phyloP scores from a whole-genome alignment of 441 rosid species.

The Adansonia grandidieri region DNA sequence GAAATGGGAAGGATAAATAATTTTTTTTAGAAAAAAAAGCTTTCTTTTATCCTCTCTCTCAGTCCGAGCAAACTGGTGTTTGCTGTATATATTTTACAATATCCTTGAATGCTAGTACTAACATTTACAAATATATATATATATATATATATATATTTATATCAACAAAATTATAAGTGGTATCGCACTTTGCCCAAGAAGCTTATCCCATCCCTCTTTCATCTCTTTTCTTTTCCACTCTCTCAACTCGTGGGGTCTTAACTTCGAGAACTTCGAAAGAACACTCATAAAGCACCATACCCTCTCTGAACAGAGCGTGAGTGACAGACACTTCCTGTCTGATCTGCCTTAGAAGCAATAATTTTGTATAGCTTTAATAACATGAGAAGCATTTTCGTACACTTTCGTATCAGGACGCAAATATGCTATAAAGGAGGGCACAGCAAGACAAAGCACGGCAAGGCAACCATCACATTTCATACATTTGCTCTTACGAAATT shows the following conservation, averaged over 20 bases:
- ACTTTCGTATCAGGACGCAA: conserved; percentile 51
- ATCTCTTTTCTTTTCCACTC: conserved; percentile 57
- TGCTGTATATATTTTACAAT: conserved; percentile 34
- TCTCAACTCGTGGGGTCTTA: conserved; percentile 69
- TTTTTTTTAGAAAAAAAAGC: neutral
- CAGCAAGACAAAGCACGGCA: neutral
- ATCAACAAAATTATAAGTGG: conserved; percentile 34
- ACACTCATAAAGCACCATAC: conserved; percentile 42
- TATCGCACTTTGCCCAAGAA: conserved; percentile 67
- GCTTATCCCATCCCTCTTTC: conserved; percentile 65
- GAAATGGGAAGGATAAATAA: conserved; percentile 7
- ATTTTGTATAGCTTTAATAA: conserved; percentile 22
- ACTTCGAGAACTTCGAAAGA: conserved; percentile 44
- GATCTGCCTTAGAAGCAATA: conserved; percentile 21
- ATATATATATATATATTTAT: neutral
- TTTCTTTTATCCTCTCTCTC: neutral
- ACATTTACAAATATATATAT: neutral
- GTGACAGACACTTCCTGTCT: neutral
- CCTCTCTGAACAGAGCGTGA: neutral
- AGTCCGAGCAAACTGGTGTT: conserved; percentile 24
- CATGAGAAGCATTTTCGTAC: conserved; percentile 57
- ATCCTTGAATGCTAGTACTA: conserved; percentile 22
- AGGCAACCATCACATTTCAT: conserved; percentile 27
- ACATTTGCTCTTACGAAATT: neutral
- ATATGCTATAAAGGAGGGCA: conserved; percentile 19